Evolutionary conservation across 768 basidiomycete species (phyloP), one percentile per base, ranked within the genome.

Genomic region (Astraeus odoratus): DNA sequence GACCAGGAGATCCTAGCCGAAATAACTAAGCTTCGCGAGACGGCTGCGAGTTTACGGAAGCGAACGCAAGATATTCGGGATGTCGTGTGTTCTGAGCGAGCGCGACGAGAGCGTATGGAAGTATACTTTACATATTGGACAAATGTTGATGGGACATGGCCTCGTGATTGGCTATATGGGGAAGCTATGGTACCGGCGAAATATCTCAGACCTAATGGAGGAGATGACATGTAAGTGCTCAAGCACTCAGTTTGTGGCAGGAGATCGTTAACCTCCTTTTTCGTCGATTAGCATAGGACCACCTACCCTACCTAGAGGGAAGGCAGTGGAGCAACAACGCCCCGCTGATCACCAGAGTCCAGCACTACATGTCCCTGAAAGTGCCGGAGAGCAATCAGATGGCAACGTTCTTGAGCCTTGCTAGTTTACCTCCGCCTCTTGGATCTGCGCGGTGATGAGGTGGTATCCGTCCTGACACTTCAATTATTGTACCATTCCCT

Each of bases 111-210:
- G 35, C 47, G 63, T 12, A 55, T 65, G 52, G 55, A 63, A 16
- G 24, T 48, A 7, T 64, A 51, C 20, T 65, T 57, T 29, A 43
- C 46, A 24, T 54, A 61, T 26, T 65, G 64, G 59, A 50, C 51
- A 22, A 48, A 66, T 22, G 54, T 50, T 4, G 48, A 52, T 10
- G 51, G 53, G 2, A 39, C 4, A 4, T 60, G 64, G 59, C 49
- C 53, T 29, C 53, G 51, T 20, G 9, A 46, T n/a, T 63, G 63
- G 63, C 10, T 63, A 25, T 57, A 47, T 31, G 41, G 43, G 26
- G 24, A 43, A 27, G 35, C 45, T 15, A 43, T 43, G 43, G 20
- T 43, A 10, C 43, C 43, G 7, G 20, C 31, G 10, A 43, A 43
- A 36, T 43, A 43, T 25, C 31, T 43, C 8, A 43, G n/a, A n/a